Percentiles rank a stretch among this genome's conserved stretches.
These are phyloP conservation scores for Helicocarpus griseus DNA, from an alignment of 2,329 filamentous ascomycete species.

Conservation along the genomic window DNA sequence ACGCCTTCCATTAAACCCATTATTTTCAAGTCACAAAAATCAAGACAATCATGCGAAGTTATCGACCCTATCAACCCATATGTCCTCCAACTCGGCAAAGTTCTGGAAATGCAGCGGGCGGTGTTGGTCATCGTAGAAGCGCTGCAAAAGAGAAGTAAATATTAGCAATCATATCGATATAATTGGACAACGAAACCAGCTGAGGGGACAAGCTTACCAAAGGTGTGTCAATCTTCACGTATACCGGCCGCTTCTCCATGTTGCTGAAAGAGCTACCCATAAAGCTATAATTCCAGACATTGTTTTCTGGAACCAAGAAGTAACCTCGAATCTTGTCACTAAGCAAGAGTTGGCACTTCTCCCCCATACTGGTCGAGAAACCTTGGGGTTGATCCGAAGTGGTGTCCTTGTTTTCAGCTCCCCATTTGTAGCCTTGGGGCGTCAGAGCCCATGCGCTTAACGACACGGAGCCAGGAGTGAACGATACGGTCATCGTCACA, in stretches of 20 bases:
- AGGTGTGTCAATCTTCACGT: conserved; percentile 90
- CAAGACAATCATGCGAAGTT: conserved; percentile 66
- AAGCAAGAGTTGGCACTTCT: conserved; percentile 88
- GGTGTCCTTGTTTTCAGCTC: conserved; percentile 86
- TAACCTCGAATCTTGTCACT: conserved; percentile 91
- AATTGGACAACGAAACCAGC: background rate
- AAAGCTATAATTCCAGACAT: conserved; percentile 96
- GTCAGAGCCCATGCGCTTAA: conserved; percentile 89
- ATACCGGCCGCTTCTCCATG: conserved; percentile 81
- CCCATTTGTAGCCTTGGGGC: conserved; percentile 91
- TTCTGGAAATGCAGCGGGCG: conserved; percentile 92
- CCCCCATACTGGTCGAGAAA: conserved; percentile 83
- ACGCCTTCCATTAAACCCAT: background rate
- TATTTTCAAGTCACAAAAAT: background rate
- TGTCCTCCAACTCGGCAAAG: conserved; percentile 94
- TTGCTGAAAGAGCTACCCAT: conserved; percentile 82
- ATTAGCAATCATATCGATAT: conserved; percentile 5
- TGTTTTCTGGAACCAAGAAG: conserved; percentile 87
- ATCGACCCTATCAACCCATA: conserved; percentile 87
- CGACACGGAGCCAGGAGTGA: conserved; percentile 93
- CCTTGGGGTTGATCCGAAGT: conserved; percentile 89
- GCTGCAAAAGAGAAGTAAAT: conserved; percentile 18
- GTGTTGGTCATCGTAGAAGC: conserved; percentile 89
- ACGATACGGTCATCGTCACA: conserved; percentile 88
- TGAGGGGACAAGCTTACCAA: conserved; percentile 24